Conservation (phyloP, 768 basidiomycete genomes). For the Phaeolepiota aurea region DNA sequence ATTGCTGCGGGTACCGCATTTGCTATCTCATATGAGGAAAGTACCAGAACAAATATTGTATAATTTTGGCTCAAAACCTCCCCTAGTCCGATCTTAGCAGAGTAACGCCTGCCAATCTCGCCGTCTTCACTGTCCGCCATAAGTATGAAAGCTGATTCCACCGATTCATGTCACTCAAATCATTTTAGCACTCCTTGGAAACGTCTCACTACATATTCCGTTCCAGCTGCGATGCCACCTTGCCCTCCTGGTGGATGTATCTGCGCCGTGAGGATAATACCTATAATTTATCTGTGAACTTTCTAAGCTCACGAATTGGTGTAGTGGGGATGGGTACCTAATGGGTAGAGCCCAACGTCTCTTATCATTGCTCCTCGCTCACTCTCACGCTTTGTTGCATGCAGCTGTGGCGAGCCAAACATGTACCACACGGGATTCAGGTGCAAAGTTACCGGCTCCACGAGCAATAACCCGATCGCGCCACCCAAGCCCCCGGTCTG, state of each 20-base stretch:
- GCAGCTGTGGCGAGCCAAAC: conserved; percentile 48
- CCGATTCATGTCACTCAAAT: background rate
- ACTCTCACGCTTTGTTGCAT: conserved; percentile 10
- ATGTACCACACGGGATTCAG: conserved; percentile 48
- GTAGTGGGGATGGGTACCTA: conserved; percentile 49
- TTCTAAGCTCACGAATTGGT: conserved; percentile 3
- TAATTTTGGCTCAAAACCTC: background rate
- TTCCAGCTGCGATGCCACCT: conserved; percentile 38
- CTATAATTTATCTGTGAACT: background rate
- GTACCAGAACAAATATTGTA: too few relatives aligned
- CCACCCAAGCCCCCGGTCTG: conserved; percentile 36
- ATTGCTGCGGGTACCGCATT: conserved; percentile 49
- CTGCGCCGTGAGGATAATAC: conserved; percentile 33
- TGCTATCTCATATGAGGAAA: conserved; percentile 47
- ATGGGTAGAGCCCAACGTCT: conserved; percentile 21
- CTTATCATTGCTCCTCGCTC: background rate
- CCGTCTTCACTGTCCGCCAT: conserved; percentile 42
- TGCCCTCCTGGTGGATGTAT: conserved; percentile 44
- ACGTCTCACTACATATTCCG: conserved; percentile 35
- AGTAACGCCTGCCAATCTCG: conserved; percentile 40
- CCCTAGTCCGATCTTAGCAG: conserved; percentile 36
- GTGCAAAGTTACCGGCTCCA: conserved; percentile 41
- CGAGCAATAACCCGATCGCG: conserved; percentile 28
- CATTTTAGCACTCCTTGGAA: conserved; percentile 43
- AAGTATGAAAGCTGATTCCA: conserved; percentile 20